These are phyloP conservation scores for Chalciporus chontae DNA, from an alignment of 768 basidiomycete genomes.

Conservation along the genomic window DNA sequence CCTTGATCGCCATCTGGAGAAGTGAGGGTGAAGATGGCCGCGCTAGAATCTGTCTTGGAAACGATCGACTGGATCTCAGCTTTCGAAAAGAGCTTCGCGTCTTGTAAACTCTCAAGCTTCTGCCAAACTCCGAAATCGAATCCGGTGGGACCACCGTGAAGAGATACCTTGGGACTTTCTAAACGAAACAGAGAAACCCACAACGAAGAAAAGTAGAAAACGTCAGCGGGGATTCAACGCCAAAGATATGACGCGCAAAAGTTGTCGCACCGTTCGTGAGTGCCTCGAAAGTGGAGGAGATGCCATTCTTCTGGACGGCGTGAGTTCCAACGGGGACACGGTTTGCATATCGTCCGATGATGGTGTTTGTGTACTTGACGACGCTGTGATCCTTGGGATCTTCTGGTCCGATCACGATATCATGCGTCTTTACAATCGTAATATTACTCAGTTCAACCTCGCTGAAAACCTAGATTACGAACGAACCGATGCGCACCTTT, in stretches of 20 bases:
- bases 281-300: slow-evolving; percentile 45
- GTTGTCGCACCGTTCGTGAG: slow-evolving; percentile 33
- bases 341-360: slow-evolving; percentile 73
- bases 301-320: slow-evolving; percentile 49
- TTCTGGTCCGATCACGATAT: slow-evolving; percentile 74
- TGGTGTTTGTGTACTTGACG: slow-evolving; percentile 69
- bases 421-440: slow-evolving; percentile 54
- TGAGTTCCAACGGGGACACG: slow-evolving; percentile 62
- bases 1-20: slow-evolving; percentile 71
- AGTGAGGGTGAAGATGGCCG: slow-evolving; percentile 53
- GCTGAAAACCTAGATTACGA: neutral
- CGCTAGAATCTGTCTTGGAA: slow-evolving; percentile 24
- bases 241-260: neutral
- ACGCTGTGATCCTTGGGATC: slow-evolving; percentile 51
- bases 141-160: slow-evolving; percentile 69
- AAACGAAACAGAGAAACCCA: neutral
- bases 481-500: slow-evolving; percentile 38
- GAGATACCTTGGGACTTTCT: slow-evolving; percentile 56
- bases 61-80: slow-evolving; percentile 49
- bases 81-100: slow-evolving; percentile 52
- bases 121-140: slow-evolving; percentile 60
- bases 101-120: slow-evolving; percentile 34
- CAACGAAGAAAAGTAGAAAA: neutral
- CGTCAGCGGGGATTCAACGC: slow-evolving; percentile 9
- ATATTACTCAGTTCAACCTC: neutral